Evolutionary conservation across 495 filamentous ascomycete species (phyloP).

Genomic region (Baudoinia panamericana): DNA sequence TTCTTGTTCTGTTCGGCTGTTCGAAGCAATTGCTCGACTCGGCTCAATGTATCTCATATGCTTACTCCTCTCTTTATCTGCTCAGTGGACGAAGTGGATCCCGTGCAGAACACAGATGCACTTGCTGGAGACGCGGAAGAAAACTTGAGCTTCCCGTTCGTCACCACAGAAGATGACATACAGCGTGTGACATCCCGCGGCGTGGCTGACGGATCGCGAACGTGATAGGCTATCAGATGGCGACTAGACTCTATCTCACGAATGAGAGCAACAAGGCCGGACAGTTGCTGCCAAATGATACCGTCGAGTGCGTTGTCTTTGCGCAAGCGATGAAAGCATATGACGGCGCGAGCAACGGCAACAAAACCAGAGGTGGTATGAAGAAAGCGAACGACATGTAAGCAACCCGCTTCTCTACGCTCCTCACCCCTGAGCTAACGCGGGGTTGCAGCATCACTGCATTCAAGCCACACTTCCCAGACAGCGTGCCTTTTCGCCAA

Average conservation of each 20-base stretch:
- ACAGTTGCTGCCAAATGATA: slow-evolving; percentile 34
- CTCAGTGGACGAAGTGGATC: slow-evolving; percentile 13
- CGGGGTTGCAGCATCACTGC: slow-evolving; percentile 45
- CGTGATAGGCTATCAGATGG: slow-evolving; percentile 30
- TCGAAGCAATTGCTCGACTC: slow-evolving; percentile 2
- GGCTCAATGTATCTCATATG: background rate
- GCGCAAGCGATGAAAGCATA: slow-evolving; percentile 59
- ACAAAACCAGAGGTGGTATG: slow-evolving; percentile 66
- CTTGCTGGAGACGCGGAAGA: slow-evolving; percentile 2
- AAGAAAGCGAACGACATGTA: slow-evolving; percentile 76
- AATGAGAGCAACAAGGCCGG: slow-evolving; percentile 31
- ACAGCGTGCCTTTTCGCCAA: slow-evolving; percentile 41
- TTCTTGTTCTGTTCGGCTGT: background rate
- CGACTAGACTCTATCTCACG: slow-evolving; percentile 52
- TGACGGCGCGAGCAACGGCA: slow-evolving; percentile 84
- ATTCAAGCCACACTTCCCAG: slow-evolving; percentile 51
- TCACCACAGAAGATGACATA: background rate
- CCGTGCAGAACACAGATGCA: slow-evolving; percentile 7
- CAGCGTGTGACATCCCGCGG: background rate
- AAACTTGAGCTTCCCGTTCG: slow-evolving; percentile 4
- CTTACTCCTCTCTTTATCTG: slow-evolving; percentile 2
- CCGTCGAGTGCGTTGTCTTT: slow-evolving; percentile 53
- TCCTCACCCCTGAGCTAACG: slow-evolving; percentile 1
- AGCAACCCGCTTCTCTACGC: slow-evolving; percentile 24
- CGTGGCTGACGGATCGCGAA: slow-evolving; percentile 1